Base-by-base conservation (phyloP, 805 yeast species). In the Suhomyces pyralidae region DNA sequence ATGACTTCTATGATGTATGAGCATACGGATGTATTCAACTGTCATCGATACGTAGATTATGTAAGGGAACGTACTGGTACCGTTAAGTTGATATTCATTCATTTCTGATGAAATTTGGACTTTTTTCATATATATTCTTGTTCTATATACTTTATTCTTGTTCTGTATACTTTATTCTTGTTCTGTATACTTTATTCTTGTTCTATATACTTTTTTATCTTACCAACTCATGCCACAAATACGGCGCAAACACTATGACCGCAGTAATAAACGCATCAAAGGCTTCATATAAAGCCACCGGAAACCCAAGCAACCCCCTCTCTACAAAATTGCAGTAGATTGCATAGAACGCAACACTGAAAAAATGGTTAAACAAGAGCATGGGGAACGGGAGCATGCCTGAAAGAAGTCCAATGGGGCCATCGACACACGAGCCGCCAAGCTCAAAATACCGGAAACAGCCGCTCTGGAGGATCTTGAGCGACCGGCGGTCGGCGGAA, bases 301-400 rank as follows among this genome's bases (percentile, higher is more conserved):
- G 94, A 63, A 87, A 77, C 5, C 88, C 84, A 0, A 75, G 52
- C 12, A 84, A 45, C 2, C 97, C 97, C 53, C 84, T 78, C 24
- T 78, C 82, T 26, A 64, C 63, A 59, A 87, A 82, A 70, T 92
- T 91, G 59, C 85, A 66, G 62, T 79, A 82, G 51, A 93, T 84
- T 6, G 93, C 81, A 67, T 88, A 92, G 61, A 93, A 81, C 1
- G 97, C 98, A 48, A 94, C 98, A 46, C 86, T 79, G 70, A 90
- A 90, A 71, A 94, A 94, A 61, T 93, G 97, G 68, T 84, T 81
- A 64, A 96, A 84, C 55, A 94, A 78, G 46, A 82, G 62, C 65
- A 81, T 74, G 12, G 97, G 97, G 58, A 77, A 79, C 46, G 96
- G 96, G 51, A 82, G 70, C 63, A 90, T 76, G 14, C 97, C 99